These are phyloP conservation scores for Meira nashicola DNA, from an alignment of 1,284 basidiomycete species.

Conservation along the genomic window DNA sequence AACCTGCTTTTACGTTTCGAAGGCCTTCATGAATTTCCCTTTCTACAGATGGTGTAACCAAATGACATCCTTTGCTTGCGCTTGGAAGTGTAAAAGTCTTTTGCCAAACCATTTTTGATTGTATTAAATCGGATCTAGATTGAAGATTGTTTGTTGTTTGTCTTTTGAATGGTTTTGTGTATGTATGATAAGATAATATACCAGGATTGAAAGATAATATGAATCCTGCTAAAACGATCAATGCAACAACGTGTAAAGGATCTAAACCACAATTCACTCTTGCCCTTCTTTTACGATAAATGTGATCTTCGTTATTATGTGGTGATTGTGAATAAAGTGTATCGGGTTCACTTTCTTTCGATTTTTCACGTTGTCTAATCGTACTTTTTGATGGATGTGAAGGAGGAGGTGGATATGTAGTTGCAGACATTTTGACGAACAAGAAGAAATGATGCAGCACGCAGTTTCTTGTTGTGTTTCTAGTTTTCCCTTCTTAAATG, in stretches of 20 bases:
- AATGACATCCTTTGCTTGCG: conserved; percentile 63
- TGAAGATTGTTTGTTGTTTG: no score
- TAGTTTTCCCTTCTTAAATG: no score
- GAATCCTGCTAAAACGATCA: not conserved
- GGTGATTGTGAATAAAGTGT: conserved; percentile 4
- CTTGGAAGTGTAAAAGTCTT: conserved; percentile 66
- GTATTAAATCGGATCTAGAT: not conserved
- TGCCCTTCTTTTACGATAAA: not conserved
- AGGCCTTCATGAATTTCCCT: conserved; percentile 70
- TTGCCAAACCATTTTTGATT: conserved; percentile 75
- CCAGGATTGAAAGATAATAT: not conserved
- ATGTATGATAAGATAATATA: not conserved
- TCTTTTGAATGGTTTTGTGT: not conserved
- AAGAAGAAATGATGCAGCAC: not conserved
- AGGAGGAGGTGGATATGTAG: conserved; percentile 5
- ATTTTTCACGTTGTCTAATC: not conserved
- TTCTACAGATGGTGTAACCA: conserved; percentile 76
- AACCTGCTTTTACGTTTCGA: conserved; percentile 36
- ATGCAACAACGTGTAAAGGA: conserved; percentile 8
- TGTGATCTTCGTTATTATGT: not conserved
- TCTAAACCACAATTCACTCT: not conserved
- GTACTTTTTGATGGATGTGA: not conserved
- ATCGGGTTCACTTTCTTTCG: not conserved
- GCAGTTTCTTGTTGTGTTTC: no score
- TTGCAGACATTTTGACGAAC: not conserved